Conservation (phyloP, 805 yeast genomes). For the Blastobotrys chiropterorum region DNA sequence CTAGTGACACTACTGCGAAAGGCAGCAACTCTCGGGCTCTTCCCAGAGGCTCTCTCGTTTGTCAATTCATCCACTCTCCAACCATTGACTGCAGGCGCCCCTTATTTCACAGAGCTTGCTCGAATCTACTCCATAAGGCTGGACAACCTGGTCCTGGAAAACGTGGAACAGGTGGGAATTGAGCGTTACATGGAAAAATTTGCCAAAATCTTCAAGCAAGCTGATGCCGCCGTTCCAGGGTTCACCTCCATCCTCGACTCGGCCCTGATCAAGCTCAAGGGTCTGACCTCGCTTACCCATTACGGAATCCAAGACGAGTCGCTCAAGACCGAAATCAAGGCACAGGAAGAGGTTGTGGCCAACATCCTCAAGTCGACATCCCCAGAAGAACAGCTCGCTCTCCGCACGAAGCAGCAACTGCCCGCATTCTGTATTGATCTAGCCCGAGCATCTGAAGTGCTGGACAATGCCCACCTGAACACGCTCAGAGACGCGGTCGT, state of each 20-base stretch:
- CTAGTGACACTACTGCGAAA: slow-evolving; percentile 19
- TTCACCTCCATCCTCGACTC: not conserved
- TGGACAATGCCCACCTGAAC: not conserved
- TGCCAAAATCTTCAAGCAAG: not conserved
- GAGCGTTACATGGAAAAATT: not conserved
- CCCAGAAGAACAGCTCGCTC: not conserved
- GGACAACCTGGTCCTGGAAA: not conserved
- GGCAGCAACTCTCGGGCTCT: slow-evolving; percentile 23
- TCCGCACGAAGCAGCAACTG: not conserved
- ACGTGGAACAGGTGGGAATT: not conserved
- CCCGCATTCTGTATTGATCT: not conserved
- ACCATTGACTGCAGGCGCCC: not conserved
- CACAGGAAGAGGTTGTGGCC: not conserved
- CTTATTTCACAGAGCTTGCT: not conserved
- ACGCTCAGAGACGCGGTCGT: not conserved
- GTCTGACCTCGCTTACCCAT: not conserved
- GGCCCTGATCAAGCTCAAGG: not conserved
- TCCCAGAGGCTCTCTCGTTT: slow-evolving; percentile 9
- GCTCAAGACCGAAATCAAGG: not conserved
- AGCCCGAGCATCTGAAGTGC: not conserved
- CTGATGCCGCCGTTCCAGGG: not conserved
- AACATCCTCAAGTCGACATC: not conserved
- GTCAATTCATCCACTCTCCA: not conserved
- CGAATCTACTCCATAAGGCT: not conserved
- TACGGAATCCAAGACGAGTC: not conserved